Evolutionary conservation across 1,284 basidiomycete genomes (phyloP).

Genomic region (Earliella scabrosa): DNA sequence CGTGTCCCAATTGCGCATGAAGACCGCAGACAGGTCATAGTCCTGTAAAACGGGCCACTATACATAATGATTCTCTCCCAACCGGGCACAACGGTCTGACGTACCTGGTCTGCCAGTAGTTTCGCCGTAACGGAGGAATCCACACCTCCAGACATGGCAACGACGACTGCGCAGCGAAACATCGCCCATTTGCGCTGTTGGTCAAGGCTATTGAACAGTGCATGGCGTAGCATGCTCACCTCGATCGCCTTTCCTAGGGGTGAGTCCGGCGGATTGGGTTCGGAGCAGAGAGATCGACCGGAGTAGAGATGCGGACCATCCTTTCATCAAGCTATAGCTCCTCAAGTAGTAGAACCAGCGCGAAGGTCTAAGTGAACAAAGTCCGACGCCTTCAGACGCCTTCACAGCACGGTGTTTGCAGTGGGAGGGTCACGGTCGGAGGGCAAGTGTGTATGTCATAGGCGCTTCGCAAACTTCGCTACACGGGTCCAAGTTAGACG

Average conservation of each 20-base stretch:
- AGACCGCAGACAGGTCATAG: constrained; percentile 85
- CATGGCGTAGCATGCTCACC: constrained; percentile 20
- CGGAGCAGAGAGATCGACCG: constrained; percentile 27
- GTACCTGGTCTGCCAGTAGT: constrained; percentile 71
- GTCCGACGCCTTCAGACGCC: too few species aligned
- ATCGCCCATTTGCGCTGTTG: background rate
- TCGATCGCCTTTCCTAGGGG: constrained; percentile 30
- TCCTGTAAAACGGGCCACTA: constrained; percentile 48
- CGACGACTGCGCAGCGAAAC: constrained; percentile 59
- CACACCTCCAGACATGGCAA: constrained; percentile 96
- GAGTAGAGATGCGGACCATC: constrained; percentile 26
- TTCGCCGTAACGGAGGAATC: constrained; percentile 89
- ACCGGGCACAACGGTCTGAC: constrained; percentile 7
- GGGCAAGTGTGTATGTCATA: constrained; percentile 2
- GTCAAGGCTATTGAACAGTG: background rate
- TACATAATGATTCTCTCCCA: background rate
- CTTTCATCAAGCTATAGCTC: constrained; percentile 22
- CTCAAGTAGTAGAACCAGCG: background rate
- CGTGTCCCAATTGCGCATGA: constrained; percentile 96
- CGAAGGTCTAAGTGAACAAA: background rate
- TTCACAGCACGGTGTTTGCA: too few species aligned
- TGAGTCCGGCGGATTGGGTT: constrained; percentile 22
- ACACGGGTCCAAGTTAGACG: too few species aligned
- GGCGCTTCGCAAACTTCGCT: constrained; percentile 9
- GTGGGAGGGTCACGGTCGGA: background rate